Conservation (phyloP, 805 yeast genomes). For the Yarrowia keelungensis region DNA sequence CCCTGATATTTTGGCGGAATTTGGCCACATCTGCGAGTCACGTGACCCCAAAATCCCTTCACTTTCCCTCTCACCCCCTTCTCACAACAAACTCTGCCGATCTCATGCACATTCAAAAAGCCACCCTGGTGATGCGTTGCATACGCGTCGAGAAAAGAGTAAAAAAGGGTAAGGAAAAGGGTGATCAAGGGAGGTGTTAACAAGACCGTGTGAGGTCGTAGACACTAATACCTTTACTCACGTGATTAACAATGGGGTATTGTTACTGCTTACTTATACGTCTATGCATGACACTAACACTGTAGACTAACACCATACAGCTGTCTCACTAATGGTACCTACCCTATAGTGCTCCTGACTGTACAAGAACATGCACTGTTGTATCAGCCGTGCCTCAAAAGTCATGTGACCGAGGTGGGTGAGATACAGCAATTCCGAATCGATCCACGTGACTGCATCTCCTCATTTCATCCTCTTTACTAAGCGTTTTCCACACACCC, state of each 20-base stretch:
- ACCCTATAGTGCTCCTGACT: no score
- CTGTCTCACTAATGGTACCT: not conserved
- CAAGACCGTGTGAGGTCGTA: no score
- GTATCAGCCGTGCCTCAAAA: not conserved
- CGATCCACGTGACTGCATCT: no score
- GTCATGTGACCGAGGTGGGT: no score
- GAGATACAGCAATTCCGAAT: no score
- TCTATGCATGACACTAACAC: no score
- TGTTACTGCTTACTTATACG: no score
- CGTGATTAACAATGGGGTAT: not conserved
- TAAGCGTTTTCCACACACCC: not conserved
- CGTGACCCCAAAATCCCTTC: not conserved
- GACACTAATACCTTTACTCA: not conserved
- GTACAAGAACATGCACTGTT: no score
- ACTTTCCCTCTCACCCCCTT: not conserved
- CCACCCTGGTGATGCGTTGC: constrained; percentile 28
- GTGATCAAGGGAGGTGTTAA: not conserved
- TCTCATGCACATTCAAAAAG: constrained; percentile 3
- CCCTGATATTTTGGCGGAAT: not conserved
- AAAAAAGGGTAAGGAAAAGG: no score
- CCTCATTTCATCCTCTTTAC: no score
- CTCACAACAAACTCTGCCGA: not conserved
- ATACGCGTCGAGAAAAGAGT: constrained; percentile 21
- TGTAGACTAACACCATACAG: not conserved
- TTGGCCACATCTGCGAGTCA: not conserved